Conservation (phyloP, 2,329 filamentous ascomycete species). For the Neofusicoccum sp. region DNA sequence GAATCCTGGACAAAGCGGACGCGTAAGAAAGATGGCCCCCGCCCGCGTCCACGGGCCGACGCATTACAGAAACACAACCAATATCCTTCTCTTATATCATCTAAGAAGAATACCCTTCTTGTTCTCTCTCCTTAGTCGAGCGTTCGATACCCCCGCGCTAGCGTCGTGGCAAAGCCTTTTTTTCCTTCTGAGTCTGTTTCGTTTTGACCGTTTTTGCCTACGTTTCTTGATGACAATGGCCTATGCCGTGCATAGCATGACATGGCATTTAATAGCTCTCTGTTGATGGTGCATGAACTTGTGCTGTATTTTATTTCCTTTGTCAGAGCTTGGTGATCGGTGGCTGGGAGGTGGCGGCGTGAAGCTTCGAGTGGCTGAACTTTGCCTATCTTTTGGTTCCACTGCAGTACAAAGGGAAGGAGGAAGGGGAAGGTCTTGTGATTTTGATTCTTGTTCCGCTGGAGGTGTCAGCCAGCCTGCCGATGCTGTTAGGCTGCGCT, state of each 20-base stretch:
- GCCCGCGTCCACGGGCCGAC: neutral
- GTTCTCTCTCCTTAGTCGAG: slow-evolving; percentile 3
- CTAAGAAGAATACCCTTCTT: neutral
- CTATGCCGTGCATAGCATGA: neutral
- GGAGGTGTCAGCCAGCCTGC: too few relatives aligned
- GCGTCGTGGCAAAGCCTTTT: neutral
- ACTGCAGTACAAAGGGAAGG: too few relatives aligned
- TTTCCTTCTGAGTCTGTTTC: neutral
- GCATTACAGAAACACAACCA: neutral
- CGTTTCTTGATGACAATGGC: neutral
- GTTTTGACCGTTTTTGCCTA: neutral
- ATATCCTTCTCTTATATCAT: neutral
- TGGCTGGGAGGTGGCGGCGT: neutral
- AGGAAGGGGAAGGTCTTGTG: too few relatives aligned
- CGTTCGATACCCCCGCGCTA: slow-evolving; percentile 12
- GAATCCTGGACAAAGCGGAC: neutral
- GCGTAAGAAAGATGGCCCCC: neutral
- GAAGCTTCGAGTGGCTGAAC: neutral
- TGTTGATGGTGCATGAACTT: neutral
- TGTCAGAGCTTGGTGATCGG: neutral
- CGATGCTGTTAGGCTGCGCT: too few relatives aligned
- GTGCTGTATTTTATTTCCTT: neutral
- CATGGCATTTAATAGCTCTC: slow-evolving; percentile 5
- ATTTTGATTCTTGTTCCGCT: too few relatives aligned
- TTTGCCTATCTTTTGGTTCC: neutral